Evolutionary conservation across 2,329 filamentous ascomycete species (phyloP).

Genomic region (Alternaria consortialis): DNA sequence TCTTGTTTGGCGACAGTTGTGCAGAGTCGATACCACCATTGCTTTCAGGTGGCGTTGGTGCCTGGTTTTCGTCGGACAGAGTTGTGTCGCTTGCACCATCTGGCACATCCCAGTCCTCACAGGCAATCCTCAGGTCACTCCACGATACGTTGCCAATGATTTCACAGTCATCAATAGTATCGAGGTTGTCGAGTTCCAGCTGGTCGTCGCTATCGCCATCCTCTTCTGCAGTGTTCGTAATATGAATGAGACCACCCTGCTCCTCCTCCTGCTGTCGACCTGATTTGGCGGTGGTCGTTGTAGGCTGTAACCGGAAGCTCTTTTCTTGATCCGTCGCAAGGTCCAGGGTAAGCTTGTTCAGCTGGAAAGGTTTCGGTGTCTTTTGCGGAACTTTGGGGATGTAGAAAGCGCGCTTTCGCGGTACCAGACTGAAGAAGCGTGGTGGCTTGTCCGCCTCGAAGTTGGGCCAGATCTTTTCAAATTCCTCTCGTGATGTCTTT

Average conservation of each 20-base stretch:
- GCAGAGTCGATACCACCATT: constrained; percentile 38
- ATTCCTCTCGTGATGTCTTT: constrained; percentile 76
- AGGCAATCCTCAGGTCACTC: constrained; percentile 84
- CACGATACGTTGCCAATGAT: constrained; percentile 77
- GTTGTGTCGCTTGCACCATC: constrained; percentile 38
- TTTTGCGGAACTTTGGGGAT: constrained; percentile 81
- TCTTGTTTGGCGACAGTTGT: constrained; percentile 62
- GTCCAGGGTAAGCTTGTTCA: constrained; percentile 88
- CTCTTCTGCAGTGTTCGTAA: constrained; percentile 54
- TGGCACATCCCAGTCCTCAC: constrained; percentile 81
- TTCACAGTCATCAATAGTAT: constrained; percentile 67
- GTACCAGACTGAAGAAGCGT: constrained; percentile 83
- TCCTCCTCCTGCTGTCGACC: constrained; percentile 59
- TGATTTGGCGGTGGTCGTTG: constrained; percentile 59
- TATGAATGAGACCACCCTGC: constrained; percentile 64
- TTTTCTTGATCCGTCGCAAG: constrained; percentile 87
- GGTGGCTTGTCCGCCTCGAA: constrained; percentile 80
- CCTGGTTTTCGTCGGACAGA: constrained; percentile 41
- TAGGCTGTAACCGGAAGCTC: constrained; percentile 75
- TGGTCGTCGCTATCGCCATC: constrained; percentile 56
- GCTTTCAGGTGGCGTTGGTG: constrained; percentile 38
- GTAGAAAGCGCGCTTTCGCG: constrained; percentile 79
- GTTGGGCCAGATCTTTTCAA: constrained; percentile 81
- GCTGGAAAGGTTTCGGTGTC: constrained; percentile 81
- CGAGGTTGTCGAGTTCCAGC: constrained; percentile 59